Conservation (phyloP, 495 filamentous ascomycete species). For the Penicillium pancosmium region DNA sequence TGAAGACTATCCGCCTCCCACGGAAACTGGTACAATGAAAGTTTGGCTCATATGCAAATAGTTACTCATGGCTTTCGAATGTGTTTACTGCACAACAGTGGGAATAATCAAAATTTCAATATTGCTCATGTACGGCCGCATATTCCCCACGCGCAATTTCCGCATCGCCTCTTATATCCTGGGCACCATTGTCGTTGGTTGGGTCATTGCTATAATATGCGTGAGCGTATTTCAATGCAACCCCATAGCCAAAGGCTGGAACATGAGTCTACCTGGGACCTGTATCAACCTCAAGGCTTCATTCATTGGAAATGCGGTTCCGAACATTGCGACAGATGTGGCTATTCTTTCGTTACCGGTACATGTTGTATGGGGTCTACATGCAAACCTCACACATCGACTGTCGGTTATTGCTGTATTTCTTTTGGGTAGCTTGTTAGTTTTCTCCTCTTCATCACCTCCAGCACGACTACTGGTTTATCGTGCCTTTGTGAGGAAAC, state of each 20-base stretch:
- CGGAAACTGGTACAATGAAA: background rate
- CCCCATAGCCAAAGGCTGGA: conserved; percentile 46
- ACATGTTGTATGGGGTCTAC: conserved; percentile 43
- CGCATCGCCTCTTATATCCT: conserved; percentile 40
- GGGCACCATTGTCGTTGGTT: conserved; percentile 38
- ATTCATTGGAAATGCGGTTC: conserved; percentile 49
- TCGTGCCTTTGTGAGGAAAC: background rate
- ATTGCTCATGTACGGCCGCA: conserved; percentile 47
- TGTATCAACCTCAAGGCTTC: conserved; percentile 50
- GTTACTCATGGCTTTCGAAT: conserved; percentile 19
- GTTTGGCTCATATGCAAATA: background rate
- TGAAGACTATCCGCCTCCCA: background rate
- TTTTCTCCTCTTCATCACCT: background rate
- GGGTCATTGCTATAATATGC: conserved; percentile 46
- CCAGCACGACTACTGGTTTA: background rate
- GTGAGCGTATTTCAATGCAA: conserved; percentile 49
- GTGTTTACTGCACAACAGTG: conserved; percentile 12
- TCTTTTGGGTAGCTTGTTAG: conserved; percentile 22
- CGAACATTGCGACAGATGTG: conserved; percentile 51
- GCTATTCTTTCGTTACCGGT: conserved; percentile 49
- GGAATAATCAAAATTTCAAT: conserved; percentile 39
- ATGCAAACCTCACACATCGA: conserved; percentile 19
- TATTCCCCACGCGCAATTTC: conserved; percentile 43
- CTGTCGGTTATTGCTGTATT: conserved; percentile 19
- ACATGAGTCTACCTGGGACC: conserved; percentile 30